Percentiles rank a stretch among this genome's conserved stretches.
Evolutionary conservation across 2,329 filamentous ascomycete genomes (phyloP).

Genomic region (Trichoderma sp.): DNA sequence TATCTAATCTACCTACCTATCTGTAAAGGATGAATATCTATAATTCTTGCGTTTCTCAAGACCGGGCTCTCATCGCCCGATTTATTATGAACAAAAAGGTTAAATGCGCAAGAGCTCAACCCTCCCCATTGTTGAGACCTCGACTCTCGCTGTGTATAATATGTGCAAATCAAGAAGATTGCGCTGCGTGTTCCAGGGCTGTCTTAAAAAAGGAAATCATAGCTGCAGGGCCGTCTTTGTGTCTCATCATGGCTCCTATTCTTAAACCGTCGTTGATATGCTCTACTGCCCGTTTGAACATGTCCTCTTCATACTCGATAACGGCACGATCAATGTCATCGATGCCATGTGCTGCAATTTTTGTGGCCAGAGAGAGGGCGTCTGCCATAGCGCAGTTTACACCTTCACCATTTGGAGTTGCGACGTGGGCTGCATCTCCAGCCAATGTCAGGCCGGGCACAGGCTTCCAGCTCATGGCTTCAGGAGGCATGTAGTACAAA

Average conservation of each 20-base stretch:
- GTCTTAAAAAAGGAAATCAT: conserved; percentile 6
- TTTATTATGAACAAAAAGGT: neutral
- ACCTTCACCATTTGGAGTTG: conserved; percentile 20
- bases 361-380: conserved; percentile 1
- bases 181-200: neutral
- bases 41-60: neutral
- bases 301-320: conserved; percentile 17
- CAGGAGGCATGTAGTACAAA: conserved; percentile 15
- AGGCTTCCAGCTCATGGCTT: conserved; percentile 5
- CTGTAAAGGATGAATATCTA: neutral
- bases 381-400: conserved; percentile 23
- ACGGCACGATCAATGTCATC: conserved; percentile 3
- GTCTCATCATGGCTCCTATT: neutral
- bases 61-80: neutral
- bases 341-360: conserved; percentile 9
- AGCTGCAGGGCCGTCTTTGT: conserved; percentile 6
- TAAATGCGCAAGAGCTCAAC: neutral
- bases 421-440: conserved; percentile 22
- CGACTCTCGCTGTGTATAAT: neutral
- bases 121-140: neutral
- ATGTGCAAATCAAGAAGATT: neutral
- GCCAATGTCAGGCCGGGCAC: conserved; percentile 15
- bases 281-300: conserved; percentile 18
- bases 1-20: neutral
- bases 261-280: conserved; percentile 8